Conservation (phyloP, 176 grass and related monocot genomes). For the Aegilops speltoides region DNA sequence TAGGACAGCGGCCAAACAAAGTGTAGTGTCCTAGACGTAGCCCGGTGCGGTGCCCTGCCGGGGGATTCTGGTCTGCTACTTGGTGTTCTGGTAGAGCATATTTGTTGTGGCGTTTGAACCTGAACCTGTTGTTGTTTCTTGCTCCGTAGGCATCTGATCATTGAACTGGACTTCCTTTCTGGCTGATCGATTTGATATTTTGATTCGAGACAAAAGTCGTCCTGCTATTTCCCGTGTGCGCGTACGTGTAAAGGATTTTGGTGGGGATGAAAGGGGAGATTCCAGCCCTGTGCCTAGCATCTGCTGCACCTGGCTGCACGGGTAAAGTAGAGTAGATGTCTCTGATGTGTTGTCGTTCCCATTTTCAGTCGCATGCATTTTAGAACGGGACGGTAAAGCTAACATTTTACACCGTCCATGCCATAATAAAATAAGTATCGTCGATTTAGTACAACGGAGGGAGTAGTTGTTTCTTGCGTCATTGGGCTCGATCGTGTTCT, state of each 20-base stretch:
- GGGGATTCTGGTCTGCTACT: neutral
- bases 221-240: neutral
- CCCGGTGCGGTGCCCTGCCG: neutral
- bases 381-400: no score
- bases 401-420: no score
- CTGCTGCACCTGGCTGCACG: neutral
- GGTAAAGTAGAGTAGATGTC: no score
- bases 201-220: constrained; percentile 9
- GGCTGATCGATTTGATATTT: constrained; percentile 23
- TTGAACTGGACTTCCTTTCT: neutral
- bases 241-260: neutral
- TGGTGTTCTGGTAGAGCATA: no score
- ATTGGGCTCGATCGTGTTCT: no score
- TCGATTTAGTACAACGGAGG: no score
- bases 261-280: neutral
- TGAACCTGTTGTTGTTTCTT: neutral
- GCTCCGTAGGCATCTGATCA: constrained; percentile 50
- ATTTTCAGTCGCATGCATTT: no score
- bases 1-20: no score
- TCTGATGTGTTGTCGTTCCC: no score
- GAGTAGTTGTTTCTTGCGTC: no score
- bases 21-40: no score
- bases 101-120: neutral
- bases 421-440: no score
- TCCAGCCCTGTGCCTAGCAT: neutral